These are phyloP conservation scores for Cucurbita maxima DNA, from an alignment of 306 rosid species.

Conservation along the genomic window DNA sequence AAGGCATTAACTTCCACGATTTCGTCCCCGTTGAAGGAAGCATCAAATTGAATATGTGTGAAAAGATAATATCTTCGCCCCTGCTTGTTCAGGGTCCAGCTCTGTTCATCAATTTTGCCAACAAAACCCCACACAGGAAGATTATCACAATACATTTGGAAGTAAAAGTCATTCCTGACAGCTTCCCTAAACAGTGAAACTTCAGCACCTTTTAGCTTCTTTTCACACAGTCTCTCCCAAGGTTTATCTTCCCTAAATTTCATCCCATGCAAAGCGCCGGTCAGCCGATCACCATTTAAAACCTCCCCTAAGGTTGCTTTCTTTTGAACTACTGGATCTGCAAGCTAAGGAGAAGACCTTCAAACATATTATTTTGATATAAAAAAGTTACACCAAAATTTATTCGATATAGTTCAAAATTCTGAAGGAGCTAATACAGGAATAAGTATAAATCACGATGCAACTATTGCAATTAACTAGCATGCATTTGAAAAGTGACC, in stretches of 20 bases:
- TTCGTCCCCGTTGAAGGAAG: conserved; percentile 44
- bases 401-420: not conserved
- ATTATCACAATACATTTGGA: conserved; percentile 79
- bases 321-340: conserved; percentile 60
- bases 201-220: conserved; percentile 46
- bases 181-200: conserved; percentile 46
- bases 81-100: conserved; percentile 23
- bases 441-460: not conserved
- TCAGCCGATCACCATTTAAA: conserved; percentile 66
- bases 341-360: conserved; percentile 11
- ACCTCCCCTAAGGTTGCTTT: conserved; percentile 80
- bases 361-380: not conserved
- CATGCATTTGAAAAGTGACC: not conserved
- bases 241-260: conserved; percentile 40
- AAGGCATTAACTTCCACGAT: conserved; percentile 50
- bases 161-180: conserved; percentile 52
- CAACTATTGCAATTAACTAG: not conserved
- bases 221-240: conserved; percentile 32
- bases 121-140: conserved; percentile 82
- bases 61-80: conserved; percentile 44
- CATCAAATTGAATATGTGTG: conserved; percentile 56
- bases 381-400: not conserved
- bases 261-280: conserved; percentile 40
- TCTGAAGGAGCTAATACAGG: not conserved
- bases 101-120: conserved; percentile 55